phyloP scores from a whole-genome alignment of 495 filamentous ascomycete genomes.

The Extremus antarcticus region DNA sequence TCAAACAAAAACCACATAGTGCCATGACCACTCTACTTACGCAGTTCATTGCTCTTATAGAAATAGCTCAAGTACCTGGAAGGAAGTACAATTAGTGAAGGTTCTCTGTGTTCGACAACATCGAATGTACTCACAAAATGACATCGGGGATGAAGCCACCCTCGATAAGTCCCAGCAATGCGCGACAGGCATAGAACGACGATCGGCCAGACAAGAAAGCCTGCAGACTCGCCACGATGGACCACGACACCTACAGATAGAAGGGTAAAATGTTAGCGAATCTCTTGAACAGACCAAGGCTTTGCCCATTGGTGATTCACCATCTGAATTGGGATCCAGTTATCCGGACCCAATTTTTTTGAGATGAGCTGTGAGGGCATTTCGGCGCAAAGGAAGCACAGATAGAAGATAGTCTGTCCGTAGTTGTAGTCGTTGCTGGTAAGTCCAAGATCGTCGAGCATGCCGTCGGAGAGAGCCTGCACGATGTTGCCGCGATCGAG shows the following conservation, averaged over 20 bases:
- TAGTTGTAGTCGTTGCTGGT: slow-evolving; percentile 41
- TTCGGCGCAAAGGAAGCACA: slow-evolving; percentile 38
- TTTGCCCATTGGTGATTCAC: slow-evolving; percentile 37
- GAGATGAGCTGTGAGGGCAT: slow-evolving; percentile 38
- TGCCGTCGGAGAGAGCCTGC: slow-evolving; percentile 20
- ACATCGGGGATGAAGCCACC: slow-evolving; percentile 34
- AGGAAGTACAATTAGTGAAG: no score
- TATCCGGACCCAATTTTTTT: slow-evolving; percentile 39
- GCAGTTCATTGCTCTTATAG: slow-evolving; percentile 40
- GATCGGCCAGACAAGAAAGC: slow-evolving; percentile 30
- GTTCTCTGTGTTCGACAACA: no score
- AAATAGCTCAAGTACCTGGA: slow-evolving; percentile 39
- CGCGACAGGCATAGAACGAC: slow-evolving; percentile 33
- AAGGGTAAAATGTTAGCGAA: no score
- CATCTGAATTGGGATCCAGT: slow-evolving; percentile 40
- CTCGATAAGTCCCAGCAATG: slow-evolving; percentile 36
- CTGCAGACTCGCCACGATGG: slow-evolving; percentile 33
- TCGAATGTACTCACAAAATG: slow-evolving; percentile 30
- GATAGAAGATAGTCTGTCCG: slow-evolving; percentile 33
- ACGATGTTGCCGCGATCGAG: slow-evolving; percentile 25
- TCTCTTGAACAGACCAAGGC: slow-evolving; percentile 42
- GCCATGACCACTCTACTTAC: no score
- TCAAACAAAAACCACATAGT: no score
- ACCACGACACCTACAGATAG: no score
- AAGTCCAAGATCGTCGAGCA: slow-evolving; percentile 32